These are phyloP conservation scores for Leccinellum rugosiceps DNA, from an alignment of 768 basidiomycete species.

Conservation along the genomic window DNA sequence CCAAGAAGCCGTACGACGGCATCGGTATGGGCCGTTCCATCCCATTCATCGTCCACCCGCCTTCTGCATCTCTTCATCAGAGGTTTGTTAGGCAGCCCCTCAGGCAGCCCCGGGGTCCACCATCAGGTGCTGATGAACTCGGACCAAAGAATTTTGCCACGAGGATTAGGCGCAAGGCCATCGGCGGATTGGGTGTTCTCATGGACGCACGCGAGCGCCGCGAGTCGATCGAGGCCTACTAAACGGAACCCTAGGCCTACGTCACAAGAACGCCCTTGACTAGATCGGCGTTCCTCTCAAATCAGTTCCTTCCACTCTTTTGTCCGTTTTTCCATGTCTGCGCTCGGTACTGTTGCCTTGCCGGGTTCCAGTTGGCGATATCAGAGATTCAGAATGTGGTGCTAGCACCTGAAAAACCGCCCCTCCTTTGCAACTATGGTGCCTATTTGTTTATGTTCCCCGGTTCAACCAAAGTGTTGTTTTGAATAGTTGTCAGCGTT, in stretches of 20 bases:
- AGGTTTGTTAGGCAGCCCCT: conserved; percentile 69
- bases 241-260: conserved; percentile 23
- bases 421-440: conserved; percentile 27
- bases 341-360: conserved; percentile 10
- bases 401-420: conserved; percentile 22
- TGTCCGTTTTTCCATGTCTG: conserved; percentile 1
- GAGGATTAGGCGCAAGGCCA: conserved; percentile 79
- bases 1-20: conserved; percentile 86
- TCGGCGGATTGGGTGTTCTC: conserved; percentile 74
- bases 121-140: conserved; percentile 81
- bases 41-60: conserved; percentile 30
- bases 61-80: conserved; percentile 34
- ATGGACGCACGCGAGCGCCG: conserved; percentile 80
- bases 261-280: conserved; percentile 9
- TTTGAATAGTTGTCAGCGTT: conserved; percentile 24
- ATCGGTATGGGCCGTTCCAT: conserved; percentile 77
- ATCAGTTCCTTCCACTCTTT: conserved; percentile 21
- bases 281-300: conserved; percentile 10
- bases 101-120: conserved; percentile 86
- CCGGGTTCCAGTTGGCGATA: conserved; percentile 11
- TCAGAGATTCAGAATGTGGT: conserved; percentile 23
- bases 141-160: conserved; percentile 88
- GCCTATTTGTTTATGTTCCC: conserved; percentile 21
- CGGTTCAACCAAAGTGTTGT: conserved; percentile 24
- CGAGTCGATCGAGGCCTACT: conserved; percentile 70